phyloP scores from a whole-genome alignment of 768 basidiomycete genomes.

The Coprinellus micaceus region DNA sequence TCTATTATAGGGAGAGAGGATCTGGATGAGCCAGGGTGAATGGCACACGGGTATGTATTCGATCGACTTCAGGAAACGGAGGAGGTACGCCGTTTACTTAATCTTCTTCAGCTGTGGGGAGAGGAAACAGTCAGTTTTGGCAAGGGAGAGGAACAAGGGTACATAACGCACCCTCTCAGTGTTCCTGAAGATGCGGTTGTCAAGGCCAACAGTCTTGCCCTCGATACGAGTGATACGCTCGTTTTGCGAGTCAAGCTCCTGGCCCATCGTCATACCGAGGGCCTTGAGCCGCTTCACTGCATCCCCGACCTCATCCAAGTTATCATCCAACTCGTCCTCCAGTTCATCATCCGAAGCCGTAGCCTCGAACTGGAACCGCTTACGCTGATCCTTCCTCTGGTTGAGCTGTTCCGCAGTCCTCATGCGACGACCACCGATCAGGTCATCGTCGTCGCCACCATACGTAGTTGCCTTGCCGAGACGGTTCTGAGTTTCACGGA shows the following conservation, averaged over 20 bases:
- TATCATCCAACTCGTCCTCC: constrained; percentile 91
- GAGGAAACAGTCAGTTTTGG: constrained; percentile 12
- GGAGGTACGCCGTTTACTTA: constrained; percentile 33
- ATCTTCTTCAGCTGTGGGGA: constrained; percentile 55
- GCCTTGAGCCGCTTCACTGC: constrained; percentile 76
- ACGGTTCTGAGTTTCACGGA: constrained; percentile 83
- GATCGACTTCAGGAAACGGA: no score
- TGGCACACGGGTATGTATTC: no score
- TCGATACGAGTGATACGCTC: constrained; percentile 69
- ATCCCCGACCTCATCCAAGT: constrained; percentile 81
- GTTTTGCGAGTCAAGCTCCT: constrained; percentile 89
- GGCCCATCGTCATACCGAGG: constrained; percentile 76
- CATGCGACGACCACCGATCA: constrained; percentile 38
- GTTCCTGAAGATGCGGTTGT: constrained; percentile 73
- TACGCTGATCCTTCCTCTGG: constrained; percentile 63
- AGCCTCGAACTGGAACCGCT: constrained; percentile 88
- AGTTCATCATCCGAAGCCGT: constrained; percentile 89
- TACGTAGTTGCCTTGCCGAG: constrained; percentile 72
- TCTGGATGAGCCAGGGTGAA: no score
- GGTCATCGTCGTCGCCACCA: constrained; percentile 48
- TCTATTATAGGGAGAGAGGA: no score
- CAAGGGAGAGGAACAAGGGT: neutral
- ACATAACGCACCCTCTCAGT: constrained; percentile 67
- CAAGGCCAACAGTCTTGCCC: constrained; percentile 72
- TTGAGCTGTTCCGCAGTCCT: constrained; percentile 50